Evolutionary conservation across 306 rosid genomes (phyloP), one percentile per base, ranked within the genome.

Genomic region (Acacia acuminata): DNA sequence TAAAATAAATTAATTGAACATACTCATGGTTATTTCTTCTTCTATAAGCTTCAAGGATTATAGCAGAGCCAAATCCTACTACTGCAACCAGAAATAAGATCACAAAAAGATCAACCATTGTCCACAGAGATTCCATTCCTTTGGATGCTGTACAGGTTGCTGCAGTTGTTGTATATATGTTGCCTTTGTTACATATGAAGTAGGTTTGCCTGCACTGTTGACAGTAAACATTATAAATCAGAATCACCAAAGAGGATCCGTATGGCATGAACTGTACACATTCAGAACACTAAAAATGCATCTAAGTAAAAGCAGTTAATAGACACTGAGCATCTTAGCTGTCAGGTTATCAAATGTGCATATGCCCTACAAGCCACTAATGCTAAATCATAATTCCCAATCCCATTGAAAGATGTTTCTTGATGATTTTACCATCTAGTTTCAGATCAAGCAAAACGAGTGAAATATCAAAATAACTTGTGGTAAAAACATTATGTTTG

Each of bases 1-100:
- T 36, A 45, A 61, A 77, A 42, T 7, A 43, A 42, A n/a, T 70
- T 20, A n/a, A 43, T 4, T 70, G 75, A 12, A 69, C 83, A 75
- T 89, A 96, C 99, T 81, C 75, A 81, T 90, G 87, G 87, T 92
- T 92, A 88, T 87, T 87, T 81, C 96, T 88, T 82, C 97, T 88
- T 76, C 91, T 86, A 79, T 88, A 89, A 78, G 93, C 97, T 88
- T 90, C 94, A 47, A 91, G 20, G 67, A 96, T 22, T 38, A 94
- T 78, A 17, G 80, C 80, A 58, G 84, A 89, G 43, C 85, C 36
- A 67, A 94, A 82, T 60, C 81, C 91, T 10, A 87, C 79, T 44
- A 82, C 73, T 48, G 72, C 77, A 79, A 84, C 68, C 69, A 89
- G 71, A 73, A 83, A 47, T 71, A 88, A 43, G 44, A 77, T 19